Evolutionary conservation across 768 basidiomycete species (phyloP), one percentile per base, ranked within the genome.

Genomic region (Pleurotus cornucopiae): DNA sequence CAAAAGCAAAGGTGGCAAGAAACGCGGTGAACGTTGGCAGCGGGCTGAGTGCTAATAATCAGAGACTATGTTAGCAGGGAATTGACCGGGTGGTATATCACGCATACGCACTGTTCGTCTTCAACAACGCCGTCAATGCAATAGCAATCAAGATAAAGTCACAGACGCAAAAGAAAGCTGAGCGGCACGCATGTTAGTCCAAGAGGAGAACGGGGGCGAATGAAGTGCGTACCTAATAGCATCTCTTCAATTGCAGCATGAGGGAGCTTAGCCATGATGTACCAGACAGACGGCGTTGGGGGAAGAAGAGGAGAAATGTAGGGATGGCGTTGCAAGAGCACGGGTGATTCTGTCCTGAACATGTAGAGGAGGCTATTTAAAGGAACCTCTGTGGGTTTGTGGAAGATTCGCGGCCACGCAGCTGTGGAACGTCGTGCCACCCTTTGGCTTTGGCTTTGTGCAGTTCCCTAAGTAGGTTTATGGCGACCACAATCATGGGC

Each of bases 1-100:
- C 51, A 20, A 53, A 53, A 41, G 51, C 39, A 23, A 53, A 53
- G 6, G 51, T 53, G n/a, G 51, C 51, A 37, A 53, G 23, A 53
- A 53, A 53, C 51, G 41, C 41, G 12, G 51, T 39, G 18, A 53
- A 53, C 14, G 51, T 53, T 13, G 51, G 51, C 2, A 53, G 34
- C 21, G 51, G 51, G 7, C 34, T 16, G 6, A 53, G 39, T 23
- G 23, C 51, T 53, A 23, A 20, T 11, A 2, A 21, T 18, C 2
- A 12, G 38, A 3, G 13, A 12, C 4, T 34, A 6, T 40, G 51
- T 53, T 12, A 53, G 39, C 11, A 12, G 7, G 12, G 7, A 9
- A 38, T 30, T 34, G 9, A n/a, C 16, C 16, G 16, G 0, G n/a
- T 34, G 41, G 20, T 44, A 5, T 5, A 21, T 16, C 41, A 5